Evolutionary conservation across 805 yeast species (phyloP).

Genomic region (Starmerella riodocensis): DNA sequence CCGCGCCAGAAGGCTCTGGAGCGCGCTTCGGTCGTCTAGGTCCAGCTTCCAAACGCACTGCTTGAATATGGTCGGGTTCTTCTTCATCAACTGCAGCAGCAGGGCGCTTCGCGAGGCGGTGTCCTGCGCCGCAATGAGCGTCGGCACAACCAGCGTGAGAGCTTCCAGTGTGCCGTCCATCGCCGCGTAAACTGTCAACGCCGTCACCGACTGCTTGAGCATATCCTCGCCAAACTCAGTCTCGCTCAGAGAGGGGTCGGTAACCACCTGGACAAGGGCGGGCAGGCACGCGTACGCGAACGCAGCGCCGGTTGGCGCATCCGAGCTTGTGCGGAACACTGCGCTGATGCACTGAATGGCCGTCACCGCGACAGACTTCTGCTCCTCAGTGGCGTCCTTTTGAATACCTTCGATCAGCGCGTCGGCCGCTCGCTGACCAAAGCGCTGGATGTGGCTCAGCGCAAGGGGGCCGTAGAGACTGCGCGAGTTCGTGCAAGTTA

Average conservation of each 20-base stretch:
- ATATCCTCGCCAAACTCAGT: not conserved
- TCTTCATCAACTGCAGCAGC: slow-evolving; percentile 25
- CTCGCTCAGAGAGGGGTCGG: not conserved
- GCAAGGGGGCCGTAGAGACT: slow-evolving; percentile 8
- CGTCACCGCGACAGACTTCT: slow-evolving; percentile 24
- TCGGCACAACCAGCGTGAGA: slow-evolving; percentile 13
- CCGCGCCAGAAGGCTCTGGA: slow-evolving; percentile 17
- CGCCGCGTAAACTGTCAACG: slow-evolving; percentile 15
- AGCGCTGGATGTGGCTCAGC: slow-evolving; percentile 3
- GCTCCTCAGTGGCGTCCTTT: not conserved
- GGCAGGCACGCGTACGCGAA: slow-evolving; percentile 18
- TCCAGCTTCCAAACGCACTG: slow-evolving; percentile 34
- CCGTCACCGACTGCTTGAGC: slow-evolving; percentile 6
- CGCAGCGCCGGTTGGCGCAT: slow-evolving; percentile 9
- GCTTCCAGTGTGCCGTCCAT: slow-evolving; percentile 7
- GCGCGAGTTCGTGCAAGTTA: slow-evolving; percentile 13
- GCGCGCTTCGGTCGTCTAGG: slow-evolving; percentile 21
- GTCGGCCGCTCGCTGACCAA: slow-evolving; percentile 21
- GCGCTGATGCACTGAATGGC: slow-evolving; percentile 52
- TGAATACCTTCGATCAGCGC: not conserved
- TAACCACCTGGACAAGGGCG: slow-evolving; percentile 1
- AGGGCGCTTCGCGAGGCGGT: slow-evolving; percentile 11
- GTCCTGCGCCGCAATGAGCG: slow-evolving; percentile 2
- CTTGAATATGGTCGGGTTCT: slow-evolving; percentile 27
- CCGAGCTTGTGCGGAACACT: slow-evolving; percentile 29